Base-by-base conservation (phyloP, 441 rosid genomes). In the Mallotus japonicus region DNA sequence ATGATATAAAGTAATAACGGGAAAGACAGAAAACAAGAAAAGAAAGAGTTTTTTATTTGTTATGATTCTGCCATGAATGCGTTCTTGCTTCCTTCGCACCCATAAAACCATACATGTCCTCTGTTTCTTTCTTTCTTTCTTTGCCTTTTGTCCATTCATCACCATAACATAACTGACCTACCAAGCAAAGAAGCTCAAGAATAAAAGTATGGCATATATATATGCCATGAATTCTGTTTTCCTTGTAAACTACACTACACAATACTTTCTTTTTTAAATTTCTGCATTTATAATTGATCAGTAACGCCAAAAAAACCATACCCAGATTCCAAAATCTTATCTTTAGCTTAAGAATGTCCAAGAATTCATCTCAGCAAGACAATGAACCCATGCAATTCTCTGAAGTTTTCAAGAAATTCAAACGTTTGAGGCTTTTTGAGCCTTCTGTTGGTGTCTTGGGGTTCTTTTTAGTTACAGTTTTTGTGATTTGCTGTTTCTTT, bases 371-470 rank as follows among this genome's bases (percentile, higher is more conserved):
- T 79, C 81, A 62, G 37, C 84, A 79, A 74, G 85, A 84, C 62
- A 75, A 80, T 62, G 88, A 79, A 82, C 73, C 82, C 32, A 70
- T 79, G 81, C 81, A 76, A 49, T 62, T 74, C 57, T 73, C 46
- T 16, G 86, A 85, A 59, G 69, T 78, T 28, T 67, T 79, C 37
- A 88, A 83, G 86, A 87, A 86, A 85, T 75, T 95, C 75, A 92
- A 89, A 84, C 91, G 95, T 17, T 78, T 82, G 40, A 84, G 83
- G 70, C 86, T 85, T 66, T 80, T 89, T 44, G 98, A 92, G 75
- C 93, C 96, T 1, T 92, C 91, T 53, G 32, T 88, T 6, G 89
- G 95, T 42, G 74, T 89, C 65, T 80, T 85, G 67, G 93, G 92
- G 9, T 91, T 92, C 81, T 83, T 92, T 78, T 79, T 92, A 32